These are phyloP conservation scores for Candida arabinofermentans DNA, from an alignment of 805 yeast species.

Conservation along the genomic window DNA sequence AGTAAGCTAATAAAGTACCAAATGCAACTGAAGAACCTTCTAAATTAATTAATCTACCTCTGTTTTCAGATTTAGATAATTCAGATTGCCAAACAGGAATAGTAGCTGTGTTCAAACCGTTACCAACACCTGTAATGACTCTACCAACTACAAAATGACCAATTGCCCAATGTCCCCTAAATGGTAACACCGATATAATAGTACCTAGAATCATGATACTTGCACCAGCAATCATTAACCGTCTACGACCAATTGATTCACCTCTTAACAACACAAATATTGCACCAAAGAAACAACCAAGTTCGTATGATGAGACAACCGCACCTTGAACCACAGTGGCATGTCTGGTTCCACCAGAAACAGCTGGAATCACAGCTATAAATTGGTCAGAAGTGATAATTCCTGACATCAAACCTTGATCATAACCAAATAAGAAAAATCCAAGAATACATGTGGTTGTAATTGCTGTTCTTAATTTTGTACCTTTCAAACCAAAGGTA, in stretches of 20 bases:
- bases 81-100: constrained; percentile 79
- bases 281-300: constrained; percentile 73
- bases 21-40: constrained; percentile 66
- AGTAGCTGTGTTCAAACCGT: constrained; percentile 70
- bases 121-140: constrained; percentile 66
- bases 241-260: constrained; percentile 60
- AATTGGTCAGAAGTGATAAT: constrained; percentile 55
- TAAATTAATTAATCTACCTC: constrained; percentile 63
- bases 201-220: constrained; percentile 58
- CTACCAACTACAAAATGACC: constrained; percentile 60
- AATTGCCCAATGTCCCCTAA: constrained; percentile 52
- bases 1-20: constrained; percentile 70
- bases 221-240: constrained; percentile 51
- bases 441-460: constrained; percentile 60
- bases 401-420: constrained; percentile 58
- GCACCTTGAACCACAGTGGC: constrained; percentile 64
- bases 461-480: constrained; percentile 40
- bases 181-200: constrained; percentile 47
- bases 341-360: constrained; percentile 33
- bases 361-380: constrained; percentile 55
- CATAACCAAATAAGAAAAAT: constrained; percentile 66
- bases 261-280: constrained; percentile 54
- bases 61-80: constrained; percentile 53
- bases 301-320: constrained; percentile 57
- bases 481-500: constrained; percentile 40